phyloP scores from a whole-genome alignment of 164 flowering plant genomes.

The Umbellularia californica region DNA sequence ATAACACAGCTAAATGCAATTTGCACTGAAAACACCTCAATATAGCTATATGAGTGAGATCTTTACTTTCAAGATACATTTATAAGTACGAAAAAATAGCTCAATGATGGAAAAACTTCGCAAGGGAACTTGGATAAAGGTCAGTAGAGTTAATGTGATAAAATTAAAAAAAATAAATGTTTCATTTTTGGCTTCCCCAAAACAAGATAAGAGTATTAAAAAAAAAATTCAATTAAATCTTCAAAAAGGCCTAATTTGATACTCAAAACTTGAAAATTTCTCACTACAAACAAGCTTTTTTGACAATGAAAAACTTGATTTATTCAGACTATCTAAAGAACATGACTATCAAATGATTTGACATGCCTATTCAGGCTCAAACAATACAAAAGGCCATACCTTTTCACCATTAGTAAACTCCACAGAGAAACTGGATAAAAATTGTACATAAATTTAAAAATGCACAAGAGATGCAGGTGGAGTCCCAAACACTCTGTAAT shows the following conservation, averaged over 20 bases:
- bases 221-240: not conserved
- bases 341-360: not conserved
- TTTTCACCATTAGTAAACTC: too few species aligned
- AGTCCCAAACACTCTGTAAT: too few species aligned
- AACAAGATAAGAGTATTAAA: too few species aligned
- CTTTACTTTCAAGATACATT: not conserved
- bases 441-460: too few species aligned
- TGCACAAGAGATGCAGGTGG: too few species aligned
- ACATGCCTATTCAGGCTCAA: too few species aligned
- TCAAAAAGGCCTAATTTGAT: not conserved
- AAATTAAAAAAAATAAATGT: too few species aligned
- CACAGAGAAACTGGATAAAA: too few species aligned
- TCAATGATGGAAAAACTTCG: not conserved
- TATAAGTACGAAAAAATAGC: too few species aligned
- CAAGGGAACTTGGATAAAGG: not conserved
- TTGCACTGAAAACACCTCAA: not conserved
- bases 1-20: not conserved
- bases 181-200: too few species aligned
- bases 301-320: not conserved
- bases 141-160: not conserved
- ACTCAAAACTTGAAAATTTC: not conserved
- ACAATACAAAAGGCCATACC: too few species aligned
- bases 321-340: not conserved
- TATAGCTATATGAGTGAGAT: not conserved
- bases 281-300: not conserved